Evolutionary conservation across 2,329 filamentous ascomycete genomes (phyloP).

Genomic region (Aspergillus aculeatinus): DNA sequence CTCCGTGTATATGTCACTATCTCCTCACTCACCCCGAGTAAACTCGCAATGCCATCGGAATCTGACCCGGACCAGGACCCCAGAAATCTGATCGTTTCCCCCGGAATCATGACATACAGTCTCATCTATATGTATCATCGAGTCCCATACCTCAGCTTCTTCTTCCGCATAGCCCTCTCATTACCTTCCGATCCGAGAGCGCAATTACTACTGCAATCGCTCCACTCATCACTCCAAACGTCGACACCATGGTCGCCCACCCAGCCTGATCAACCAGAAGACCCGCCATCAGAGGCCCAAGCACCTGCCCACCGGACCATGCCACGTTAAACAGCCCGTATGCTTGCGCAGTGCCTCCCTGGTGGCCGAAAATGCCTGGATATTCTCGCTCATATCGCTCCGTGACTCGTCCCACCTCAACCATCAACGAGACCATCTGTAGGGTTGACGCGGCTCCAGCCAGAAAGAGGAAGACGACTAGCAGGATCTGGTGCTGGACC

Average conservation of each 20-base stretch:
- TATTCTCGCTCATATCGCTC: constrained; percentile 53
- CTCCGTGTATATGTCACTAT: too few species aligned
- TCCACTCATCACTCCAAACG: constrained; percentile 50
- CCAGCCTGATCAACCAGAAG: constrained; percentile 47
- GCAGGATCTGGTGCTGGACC: constrained; percentile 60
- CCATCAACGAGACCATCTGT: constrained; percentile 65
- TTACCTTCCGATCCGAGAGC: constrained; percentile 7
- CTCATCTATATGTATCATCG: too few species aligned
- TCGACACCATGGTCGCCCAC: constrained; percentile 56
- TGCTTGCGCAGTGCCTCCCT: constrained; percentile 59
- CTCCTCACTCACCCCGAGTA: too few species aligned
- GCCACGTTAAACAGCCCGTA: constrained; percentile 58
- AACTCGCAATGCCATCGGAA: too few species aligned
- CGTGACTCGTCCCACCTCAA: constrained; percentile 63
- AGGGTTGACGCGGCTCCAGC: constrained; percentile 59
- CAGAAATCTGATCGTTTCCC: too few species aligned
- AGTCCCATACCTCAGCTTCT: background rate
- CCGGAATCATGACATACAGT: too few species aligned
- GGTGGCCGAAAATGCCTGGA: constrained; percentile 53
- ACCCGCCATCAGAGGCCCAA: constrained; percentile 54
- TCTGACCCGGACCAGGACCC: too few species aligned
- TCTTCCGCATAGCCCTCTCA: constrained; percentile 23
- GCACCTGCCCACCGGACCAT: constrained; percentile 52
- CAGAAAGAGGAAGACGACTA: constrained; percentile 61
- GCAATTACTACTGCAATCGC: constrained; percentile 48